Base-by-base conservation (phyloP, 1,284 basidiomycete genomes). In the Trichosporon sp. region DNA sequence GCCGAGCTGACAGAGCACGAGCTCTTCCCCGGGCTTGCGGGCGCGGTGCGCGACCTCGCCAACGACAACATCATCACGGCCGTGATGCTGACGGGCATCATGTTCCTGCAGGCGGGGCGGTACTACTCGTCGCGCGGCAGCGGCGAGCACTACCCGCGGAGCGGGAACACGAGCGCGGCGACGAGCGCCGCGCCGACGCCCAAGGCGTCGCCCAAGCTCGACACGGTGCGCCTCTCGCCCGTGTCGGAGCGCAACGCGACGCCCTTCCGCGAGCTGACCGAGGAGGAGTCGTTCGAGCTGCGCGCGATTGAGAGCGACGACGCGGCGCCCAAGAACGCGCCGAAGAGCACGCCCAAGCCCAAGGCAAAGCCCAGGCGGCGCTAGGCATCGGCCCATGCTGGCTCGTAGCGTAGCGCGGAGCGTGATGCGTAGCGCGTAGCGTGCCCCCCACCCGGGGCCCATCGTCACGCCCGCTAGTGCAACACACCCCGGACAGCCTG, bases 61-160 rank as follows among this genome's bases (percentile, higher is more conserved):
- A 79, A 76, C 65, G 77, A 80, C 70, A 82, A 82, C 66, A 75
- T 81, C 70, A 82, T 80, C 70, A 80, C 80, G 4, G 75, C 80
- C 2, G 80, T 82, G 65, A 82, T 82, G 81, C 74, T 82, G 23
- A 82, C 81, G 0, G 81, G 81, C 38, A 76, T 82, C 68, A 79
- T 82, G 77, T 67, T 77, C n/a, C 75, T 82, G 13, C 81, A 82
- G 80, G 80, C 75, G 21, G 81, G 81, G 0, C 66, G 80, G 31
- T 82, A 79, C 72, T 80, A 81, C 70, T 68, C 77, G 9, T 73
- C 76, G 42, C 66, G 76, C 29, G 18, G 25, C 23, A n/a, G 42
- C 21, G 38, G 27, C 38, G 35, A 71, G 13, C 27, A 51, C 15
- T 71, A 67, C 38, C 67, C 69, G 29, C 64, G 34, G 7, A 65